Base-by-base conservation (phyloP, 805 yeast species). In the Kodamaea neixiangensis region DNA sequence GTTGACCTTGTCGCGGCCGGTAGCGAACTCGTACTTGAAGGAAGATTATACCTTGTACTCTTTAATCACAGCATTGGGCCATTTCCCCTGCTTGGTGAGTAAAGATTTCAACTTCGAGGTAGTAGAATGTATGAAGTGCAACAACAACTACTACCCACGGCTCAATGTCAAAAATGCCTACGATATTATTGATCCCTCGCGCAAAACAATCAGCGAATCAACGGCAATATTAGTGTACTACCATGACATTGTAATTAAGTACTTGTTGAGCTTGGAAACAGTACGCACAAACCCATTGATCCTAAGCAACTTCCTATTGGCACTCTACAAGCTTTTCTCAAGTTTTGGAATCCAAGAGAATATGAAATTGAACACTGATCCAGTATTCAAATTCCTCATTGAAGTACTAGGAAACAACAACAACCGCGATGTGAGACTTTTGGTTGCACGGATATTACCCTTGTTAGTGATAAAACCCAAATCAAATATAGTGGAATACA, bases 351-450 rank as follows among this genome's bases (percentile, higher is more conserved):
- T 86, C 0, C 83, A 83, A 3, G 54, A 45, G 5, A 34, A 18
- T 15, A n/a, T 14, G 7, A 29, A 13, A 13, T 22, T 45, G 29
- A 33, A 45, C 22, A 5, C 20, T 9, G 55, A 66, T 50, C 10
- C 56, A 0, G 31, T 73, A 5, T 81, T 80, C 65, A 60, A 59
- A 5, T 77, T 80, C 49, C 52, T 85, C 1, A 60, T 72, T 38
- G 52, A 56, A 2, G 69, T 77, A 15, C 68, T 82, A 37, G 51
- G 61, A 0, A 69, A 71, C n/a, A 58, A 63, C 47, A 64, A 63
- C 6, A 76, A 78, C 49, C 66, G 93, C 55, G 86, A 83, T 51
- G 72, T 84, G 0, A 64, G 93, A 45, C 52, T 86, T 1, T 58
- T 82, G 3, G 72, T 83, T 2, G 71, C 80, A 0, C 75, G 83